A percentile compares a stretch with the other conserved stretches of the same genome.
Evolutionary conservation across 73 alveolate genomes (phyloP).

Genomic region (Uronychia setigera): DNA sequence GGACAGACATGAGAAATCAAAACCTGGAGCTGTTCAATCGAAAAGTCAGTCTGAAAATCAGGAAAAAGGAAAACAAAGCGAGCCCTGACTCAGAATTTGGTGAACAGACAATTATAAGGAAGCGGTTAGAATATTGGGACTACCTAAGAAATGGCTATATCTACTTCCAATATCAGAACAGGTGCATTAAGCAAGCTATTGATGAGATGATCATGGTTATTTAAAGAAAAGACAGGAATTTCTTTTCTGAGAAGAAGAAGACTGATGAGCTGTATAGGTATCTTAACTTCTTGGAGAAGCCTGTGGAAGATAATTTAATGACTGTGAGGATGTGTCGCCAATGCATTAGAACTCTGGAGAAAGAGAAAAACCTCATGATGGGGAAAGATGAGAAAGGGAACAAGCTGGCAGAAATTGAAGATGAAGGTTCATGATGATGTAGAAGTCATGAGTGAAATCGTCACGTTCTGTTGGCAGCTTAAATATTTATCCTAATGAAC

Average conservation of each 20-base stretch:
- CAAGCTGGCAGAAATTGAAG: too few species aligned
- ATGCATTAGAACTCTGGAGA: too few species aligned
- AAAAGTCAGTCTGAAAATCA: too few species aligned
- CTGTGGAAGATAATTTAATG: constrained; percentile 54
- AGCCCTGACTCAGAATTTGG: too few species aligned
- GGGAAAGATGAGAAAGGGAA: too few species aligned
- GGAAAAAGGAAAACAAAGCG: too few species aligned
- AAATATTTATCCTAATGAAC: constrained; percentile 4
- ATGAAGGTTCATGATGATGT: background rate
- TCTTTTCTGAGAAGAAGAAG: constrained; percentile 45
- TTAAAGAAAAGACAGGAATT: constrained; percentile 28
- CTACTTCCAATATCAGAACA: constrained; percentile 34
- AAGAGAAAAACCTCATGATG: too few species aligned
- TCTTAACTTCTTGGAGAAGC: constrained; percentile 47
- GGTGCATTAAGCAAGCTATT: constrained; percentile 9
- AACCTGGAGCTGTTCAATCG: too few species aligned
- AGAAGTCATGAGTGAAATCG: constrained; percentile 37
- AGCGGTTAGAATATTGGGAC: constrained; percentile 65
- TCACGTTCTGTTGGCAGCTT: constrained; percentile 21
- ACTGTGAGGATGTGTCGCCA: too few species aligned
- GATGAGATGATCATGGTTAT: constrained; percentile 13
- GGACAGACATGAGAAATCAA: too few species aligned
- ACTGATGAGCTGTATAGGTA: constrained; percentile 45
- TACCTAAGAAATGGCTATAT: constrained; percentile 51
- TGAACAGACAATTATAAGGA: too few species aligned